phyloP scores from a whole-genome alignment of 305 asterid genomes.

The Fraxinus ornus region DNA sequence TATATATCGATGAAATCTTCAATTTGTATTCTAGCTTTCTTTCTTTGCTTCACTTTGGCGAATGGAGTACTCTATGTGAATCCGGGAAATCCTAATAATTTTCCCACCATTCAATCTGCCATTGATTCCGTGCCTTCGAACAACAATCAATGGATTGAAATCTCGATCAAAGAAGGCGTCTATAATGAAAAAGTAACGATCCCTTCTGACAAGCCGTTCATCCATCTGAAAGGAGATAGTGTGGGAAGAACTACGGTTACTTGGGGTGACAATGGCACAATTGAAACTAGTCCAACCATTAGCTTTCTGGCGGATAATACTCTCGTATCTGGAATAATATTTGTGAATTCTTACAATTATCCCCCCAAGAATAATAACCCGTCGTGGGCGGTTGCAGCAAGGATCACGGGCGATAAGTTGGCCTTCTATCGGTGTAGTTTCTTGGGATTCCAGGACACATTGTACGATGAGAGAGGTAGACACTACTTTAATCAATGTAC shows the following conservation, averaged over 20 bases:
- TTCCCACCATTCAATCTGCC: conserved; percentile 45
- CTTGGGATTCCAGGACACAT: conserved; percentile 63
- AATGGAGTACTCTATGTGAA: conserved; percentile 31
- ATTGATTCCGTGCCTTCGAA: conserved; percentile 48
- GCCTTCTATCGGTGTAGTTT: conserved; percentile 53
- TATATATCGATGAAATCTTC: neutral
- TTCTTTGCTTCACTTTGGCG: conserved; percentile 1
- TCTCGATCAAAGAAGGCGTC: conserved; percentile 44
- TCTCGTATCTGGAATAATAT: conserved; percentile 41
- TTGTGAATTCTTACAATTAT: conserved; percentile 56
- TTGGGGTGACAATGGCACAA: conserved; percentile 35
- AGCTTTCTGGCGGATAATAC: conserved; percentile 42
- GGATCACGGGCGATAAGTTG: conserved; percentile 57
- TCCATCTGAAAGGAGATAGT: conserved; percentile 48
- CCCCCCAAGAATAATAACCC: conserved; percentile 37
- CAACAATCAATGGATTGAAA: conserved; percentile 34
- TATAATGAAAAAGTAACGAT: conserved; percentile 51
- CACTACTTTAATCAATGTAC: conserved; percentile 58
- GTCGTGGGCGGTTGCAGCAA: conserved; percentile 51
- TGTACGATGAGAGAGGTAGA: conserved; percentile 61
- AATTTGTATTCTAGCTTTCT: conserved; percentile 2
- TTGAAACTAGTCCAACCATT: conserved; percentile 41
- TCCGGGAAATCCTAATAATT: conserved; percentile 24
- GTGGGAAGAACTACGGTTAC: conserved; percentile 30
- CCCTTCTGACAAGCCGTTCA: conserved; percentile 46